A percentile compares a stretch with the other conserved stretches of the same genome.
phyloP scores from a whole-genome alignment of 345 rosid genomes.

The Brassica incana region DNA sequence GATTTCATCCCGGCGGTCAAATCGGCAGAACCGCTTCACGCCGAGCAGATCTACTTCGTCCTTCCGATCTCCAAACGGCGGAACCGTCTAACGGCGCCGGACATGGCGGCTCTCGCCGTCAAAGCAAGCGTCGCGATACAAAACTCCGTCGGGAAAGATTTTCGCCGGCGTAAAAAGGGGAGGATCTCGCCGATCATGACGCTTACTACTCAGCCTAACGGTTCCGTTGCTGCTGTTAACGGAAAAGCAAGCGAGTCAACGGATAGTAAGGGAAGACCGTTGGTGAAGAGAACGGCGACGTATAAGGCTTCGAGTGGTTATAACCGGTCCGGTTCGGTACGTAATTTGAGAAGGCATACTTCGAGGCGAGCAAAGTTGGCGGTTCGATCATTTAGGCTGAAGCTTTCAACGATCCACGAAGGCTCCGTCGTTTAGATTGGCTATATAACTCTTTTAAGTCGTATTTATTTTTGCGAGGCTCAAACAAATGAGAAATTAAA shows the following conservation, averaged over 20 bases:
- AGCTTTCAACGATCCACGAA: slow-evolving; percentile 73
- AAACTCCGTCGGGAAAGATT: slow-evolving; percentile 37
- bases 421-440: slow-evolving; percentile 48
- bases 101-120: slow-evolving; percentile 92
- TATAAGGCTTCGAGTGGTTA: slow-evolving; percentile 15
- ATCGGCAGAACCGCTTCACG: slow-evolving; percentile 39
- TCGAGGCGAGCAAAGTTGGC: slow-evolving; percentile 72
- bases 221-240: slow-evolving; percentile 13
- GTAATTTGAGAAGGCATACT: slow-evolving; percentile 53
- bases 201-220: slow-evolving; percentile 23
- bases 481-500: neutral
- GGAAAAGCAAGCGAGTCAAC: slow-evolving; percentile 15
- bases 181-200: slow-evolving; percentile 59
- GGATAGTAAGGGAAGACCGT: neutral
- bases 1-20: slow-evolving; percentile 57
- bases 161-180: slow-evolving; percentile 43
- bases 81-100: slow-evolving; percentile 57
- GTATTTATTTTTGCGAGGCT: neutral
- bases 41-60: slow-evolving; percentile 66
- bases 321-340: slow-evolving; percentile 59
- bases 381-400: slow-evolving; percentile 70
- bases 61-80: slow-evolving; percentile 68
- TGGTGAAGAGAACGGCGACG: slow-evolving; percentile 17
- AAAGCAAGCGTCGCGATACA: slow-evolving; percentile 79
- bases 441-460: neutral